A percentile compares a stretch with the other conserved stretches of the same genome.
Conservation (phyloP, 139 green algal species). For the Coccomyxa sp. region DNA sequence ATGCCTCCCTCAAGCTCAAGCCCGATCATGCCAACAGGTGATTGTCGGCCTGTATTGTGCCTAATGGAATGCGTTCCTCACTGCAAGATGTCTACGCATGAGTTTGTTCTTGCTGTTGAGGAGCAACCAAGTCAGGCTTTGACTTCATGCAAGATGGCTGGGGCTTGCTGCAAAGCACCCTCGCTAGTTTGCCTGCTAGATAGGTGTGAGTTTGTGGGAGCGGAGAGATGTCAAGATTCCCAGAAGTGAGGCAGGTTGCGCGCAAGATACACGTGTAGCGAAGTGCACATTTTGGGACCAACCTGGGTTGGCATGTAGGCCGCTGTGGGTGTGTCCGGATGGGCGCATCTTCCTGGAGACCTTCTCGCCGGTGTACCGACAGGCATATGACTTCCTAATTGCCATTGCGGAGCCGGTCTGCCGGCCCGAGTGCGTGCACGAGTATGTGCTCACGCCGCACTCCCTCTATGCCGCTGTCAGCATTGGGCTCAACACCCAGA, state of each 20-base stretch:
- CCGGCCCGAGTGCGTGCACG: conserved; percentile 84
- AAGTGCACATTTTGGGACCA: no score
- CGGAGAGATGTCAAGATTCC: no score
- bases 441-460: conserved; percentile 95
- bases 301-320: conserved; percentile 41
- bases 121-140: no score
- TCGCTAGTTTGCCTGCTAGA: no score
- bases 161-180: no score
- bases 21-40: conserved; percentile 73
- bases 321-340: conserved; percentile 95
- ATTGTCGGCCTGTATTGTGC: no score
- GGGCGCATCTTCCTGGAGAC: conserved; percentile 96
- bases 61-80: background rate
- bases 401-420: conserved; percentile 93
- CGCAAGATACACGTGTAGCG: no score
- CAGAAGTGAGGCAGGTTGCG: no score
- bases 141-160: no score
- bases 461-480: conserved; percentile 96
- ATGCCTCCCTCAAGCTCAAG: conserved; percentile 72
- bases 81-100: background rate
- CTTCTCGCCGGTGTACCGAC: conserved; percentile 91
- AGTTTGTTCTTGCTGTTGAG: no score
- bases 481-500: conserved; percentile 87
- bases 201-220: no score
- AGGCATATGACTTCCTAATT: conserved; percentile 98